Conservation (phyloP, 179 eudicot genomes). For the Amaranthus tricolor region DNA sequence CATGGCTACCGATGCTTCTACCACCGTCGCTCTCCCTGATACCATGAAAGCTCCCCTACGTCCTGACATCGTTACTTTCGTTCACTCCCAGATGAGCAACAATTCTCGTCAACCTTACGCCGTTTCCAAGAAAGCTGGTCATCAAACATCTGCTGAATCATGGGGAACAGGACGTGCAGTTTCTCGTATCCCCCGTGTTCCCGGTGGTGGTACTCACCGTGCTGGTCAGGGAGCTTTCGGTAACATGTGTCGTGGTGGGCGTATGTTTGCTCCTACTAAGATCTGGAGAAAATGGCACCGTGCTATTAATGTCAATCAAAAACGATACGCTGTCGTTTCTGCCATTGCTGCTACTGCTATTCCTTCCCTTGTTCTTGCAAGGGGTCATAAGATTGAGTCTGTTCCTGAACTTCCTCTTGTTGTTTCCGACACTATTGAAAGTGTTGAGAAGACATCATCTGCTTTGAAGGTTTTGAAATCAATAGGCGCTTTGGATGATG, state of each 20-base stretch:
- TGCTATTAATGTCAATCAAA: slow-evolving; percentile 60
- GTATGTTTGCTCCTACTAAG: slow-evolving; percentile 91
- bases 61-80: slow-evolving; percentile 66
- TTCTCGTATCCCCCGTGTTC: slow-evolving; percentile 92
- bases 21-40: slow-evolving; percentile 50
- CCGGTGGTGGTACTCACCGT: slow-evolving; percentile 96
- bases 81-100: slow-evolving; percentile 68
- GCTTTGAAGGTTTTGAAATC: slow-evolving; percentile 59
- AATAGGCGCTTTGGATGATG: slow-evolving; percentile 67
- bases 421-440: slow-evolving; percentile 60
- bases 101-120: slow-evolving; percentile 93
- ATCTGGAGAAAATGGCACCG: slow-evolving; percentile 89
- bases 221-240: slow-evolving; percentile 97
- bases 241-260: slow-evolving; percentile 94
- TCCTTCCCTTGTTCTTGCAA: slow-evolving; percentile 63
- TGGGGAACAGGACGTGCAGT: slow-evolving; percentile 99
- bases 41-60: slow-evolving; percentile 72
- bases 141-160: slow-evolving; percentile 95
- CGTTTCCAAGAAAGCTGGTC: slow-evolving; percentile 75
- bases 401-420: slow-evolving; percentile 82
- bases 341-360: slow-evolving; percentile 77
- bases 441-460: slow-evolving; percentile 62
- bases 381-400: slow-evolving; percentile 68
- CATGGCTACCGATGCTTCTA: slow-evolving; percentile 52
- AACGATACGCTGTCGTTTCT: slow-evolving; percentile 73